Base-by-base conservation (phyloP, 352 stramenopile genomes). In the Phytopythium chamaehyphon region DNA sequence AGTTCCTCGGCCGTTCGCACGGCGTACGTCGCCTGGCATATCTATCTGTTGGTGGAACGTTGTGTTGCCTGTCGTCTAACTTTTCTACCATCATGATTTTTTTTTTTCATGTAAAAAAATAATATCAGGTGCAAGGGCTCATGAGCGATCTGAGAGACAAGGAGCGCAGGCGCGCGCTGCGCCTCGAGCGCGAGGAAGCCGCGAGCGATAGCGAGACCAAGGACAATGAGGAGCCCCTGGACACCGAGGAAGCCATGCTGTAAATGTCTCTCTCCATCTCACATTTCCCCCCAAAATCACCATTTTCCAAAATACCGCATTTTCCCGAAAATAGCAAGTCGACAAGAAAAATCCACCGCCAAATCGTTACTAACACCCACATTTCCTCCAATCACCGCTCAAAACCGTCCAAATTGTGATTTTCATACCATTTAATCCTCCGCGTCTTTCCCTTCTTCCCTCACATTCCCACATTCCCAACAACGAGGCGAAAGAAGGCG, bases 61-160 rank as follows among this genome's bases (percentile, higher is more conserved):
- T n/a, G n/a, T n/a, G n/a, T n/a, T n/a, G n/a, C n/a, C n/a, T 47
- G 16, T 51, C 4, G 8, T 47, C n/a, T n/a, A n/a, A n/a, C n/a
- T n/a, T n/a, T n/a, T n/a, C n/a, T n/a, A n/a, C n/a, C n/a, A n/a
- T n/a, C n/a, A n/a, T n/a, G n/a, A n/a, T n/a, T n/a, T n/a, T n/a
- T n/a, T n/a, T n/a, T n/a, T n/a, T n/a, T n/a, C n/a, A n/a, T n/a
- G n/a, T n/a, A n/a, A n/a, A n/a, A n/a, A n/a, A n/a, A n/a, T n/a
- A n/a, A n/a, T n/a, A n/a, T n/a, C 22, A 83, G 48, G 74, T 89
- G 23, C 78, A 89, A 44, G 65, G 71, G 1, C 59, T 89, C 18
- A 73, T 89, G 73, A 53, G 54, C 9, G 78, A 89, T 24, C 47
- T 89, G 38, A 62, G 75, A 24, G 64, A 71, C 19, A 81, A 84